A percentile compares a stretch with the other conserved stretches of the same genome.
These are phyloP conservation scores for Boletellus ananiceps DNA, from an alignment of 768 basidiomycete genomes.

Conservation along the genomic window DNA sequence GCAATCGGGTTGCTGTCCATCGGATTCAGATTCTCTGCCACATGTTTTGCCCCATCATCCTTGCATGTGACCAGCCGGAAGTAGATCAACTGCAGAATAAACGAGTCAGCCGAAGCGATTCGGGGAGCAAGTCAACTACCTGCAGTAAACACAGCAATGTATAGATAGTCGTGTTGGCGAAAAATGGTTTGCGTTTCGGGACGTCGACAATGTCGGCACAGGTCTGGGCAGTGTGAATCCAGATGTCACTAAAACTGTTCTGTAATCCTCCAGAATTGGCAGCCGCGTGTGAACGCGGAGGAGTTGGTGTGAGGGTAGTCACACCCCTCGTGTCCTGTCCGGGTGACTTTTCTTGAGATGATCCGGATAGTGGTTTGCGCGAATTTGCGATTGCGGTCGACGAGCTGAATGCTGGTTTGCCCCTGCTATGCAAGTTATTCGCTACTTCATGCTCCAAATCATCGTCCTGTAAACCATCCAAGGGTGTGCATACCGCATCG, in stretches of 20 bases:
- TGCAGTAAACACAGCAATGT: conserved; percentile 84
- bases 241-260: conserved; percentile 42
- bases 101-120: conserved; percentile 4
- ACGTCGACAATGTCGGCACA: conserved; percentile 26
- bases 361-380: conserved; percentile 75
- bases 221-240: conserved; percentile 45
- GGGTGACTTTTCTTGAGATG: conserved; percentile 56
- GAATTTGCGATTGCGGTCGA: conserved; percentile 63
- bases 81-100: conserved; percentile 69
- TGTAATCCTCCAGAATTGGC: background rate
- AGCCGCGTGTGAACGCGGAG: conserved; percentile 5
- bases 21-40: conserved; percentile 60
- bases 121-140: conserved; percentile 37
- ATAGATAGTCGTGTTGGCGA: conserved; percentile 91
- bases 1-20: conserved; percentile 77
- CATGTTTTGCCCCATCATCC: conserved; percentile 67
- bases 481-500: conserved; percentile 56
- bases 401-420: conserved; percentile 43
- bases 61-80: conserved; percentile 84
- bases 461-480: conserved; percentile 43
- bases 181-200: conserved; percentile 59
- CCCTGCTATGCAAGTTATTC: conserved; percentile 29
- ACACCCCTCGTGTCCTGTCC: conserved; percentile 28
- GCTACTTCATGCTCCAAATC: conserved; percentile 27
- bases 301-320: conserved; percentile 26